These are phyloP conservation scores for Liriodendron chinense DNA, from an alignment of 164 flowering plant genomes.

Conservation along the genomic window DNA sequence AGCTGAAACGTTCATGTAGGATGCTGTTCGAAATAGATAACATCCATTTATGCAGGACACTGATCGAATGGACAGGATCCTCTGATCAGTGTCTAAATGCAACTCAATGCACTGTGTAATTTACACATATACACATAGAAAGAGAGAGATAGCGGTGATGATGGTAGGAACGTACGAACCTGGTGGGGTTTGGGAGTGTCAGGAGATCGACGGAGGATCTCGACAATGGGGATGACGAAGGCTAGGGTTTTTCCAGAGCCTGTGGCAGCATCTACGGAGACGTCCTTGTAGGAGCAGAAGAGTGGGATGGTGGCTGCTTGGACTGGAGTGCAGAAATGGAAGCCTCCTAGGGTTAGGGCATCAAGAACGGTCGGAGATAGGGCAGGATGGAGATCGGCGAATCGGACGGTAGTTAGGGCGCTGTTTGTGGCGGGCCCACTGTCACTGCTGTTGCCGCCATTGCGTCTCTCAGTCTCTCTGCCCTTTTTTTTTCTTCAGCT, in stretches of 20 bases:
- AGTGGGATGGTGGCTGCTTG: conserved; percentile 90
- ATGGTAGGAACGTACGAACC: conserved; percentile 26
- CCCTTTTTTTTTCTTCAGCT: too few species aligned
- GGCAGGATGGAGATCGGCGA: conserved; percentile 75
- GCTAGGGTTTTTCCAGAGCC: conserved; percentile 97
- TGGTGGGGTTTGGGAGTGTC: conserved; percentile 65
- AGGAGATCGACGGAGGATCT: conserved; percentile 65
- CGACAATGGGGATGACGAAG: conserved; percentile 78
- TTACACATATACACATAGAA: too few species aligned
- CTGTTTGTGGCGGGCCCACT: conserved; percentile 21
- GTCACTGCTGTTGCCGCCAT: neutral
- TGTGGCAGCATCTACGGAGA: conserved; percentile 93
- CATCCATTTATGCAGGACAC: too few species aligned
- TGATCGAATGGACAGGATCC: too few species aligned
- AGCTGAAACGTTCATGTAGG: too few species aligned
- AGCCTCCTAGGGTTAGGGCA: conserved; percentile 49
- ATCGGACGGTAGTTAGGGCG: conserved; percentile 64
- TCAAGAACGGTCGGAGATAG: conserved; percentile 65
- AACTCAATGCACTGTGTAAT: too few species aligned
- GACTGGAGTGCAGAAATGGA: conserved; percentile 87
- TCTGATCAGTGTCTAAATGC: too few species aligned
- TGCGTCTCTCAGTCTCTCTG: too few species aligned
- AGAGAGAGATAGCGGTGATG: too few species aligned
- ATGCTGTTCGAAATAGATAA: too few species aligned
- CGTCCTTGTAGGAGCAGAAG: conserved; percentile 81